phyloP scores from a whole-genome alignment of 2,329 filamentous ascomycete species.

The Diplodia sapinea region DNA sequence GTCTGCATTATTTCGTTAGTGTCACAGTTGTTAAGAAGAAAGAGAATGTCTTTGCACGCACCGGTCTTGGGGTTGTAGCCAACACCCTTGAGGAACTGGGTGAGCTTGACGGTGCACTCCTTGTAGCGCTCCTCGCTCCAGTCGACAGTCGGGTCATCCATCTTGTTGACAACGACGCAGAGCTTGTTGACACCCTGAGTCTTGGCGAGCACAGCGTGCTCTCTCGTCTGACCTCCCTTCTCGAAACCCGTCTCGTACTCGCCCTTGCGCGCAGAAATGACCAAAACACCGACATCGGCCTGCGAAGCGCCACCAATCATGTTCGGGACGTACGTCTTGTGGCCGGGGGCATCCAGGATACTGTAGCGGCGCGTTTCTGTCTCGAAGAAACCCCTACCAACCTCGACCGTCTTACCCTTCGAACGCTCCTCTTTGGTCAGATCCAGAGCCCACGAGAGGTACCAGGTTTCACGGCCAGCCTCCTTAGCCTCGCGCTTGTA shows the following conservation, averaged over 20 bases:
- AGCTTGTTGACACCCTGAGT: conserved; percentile 98
- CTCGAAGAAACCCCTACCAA: conserved; percentile 94
- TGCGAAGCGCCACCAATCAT: conserved; percentile 91
- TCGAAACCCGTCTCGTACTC: conserved; percentile 99
- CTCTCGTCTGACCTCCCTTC: conserved; percentile 92
- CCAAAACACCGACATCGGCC: conserved; percentile 76
- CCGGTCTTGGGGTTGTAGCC: conserved; percentile 88
- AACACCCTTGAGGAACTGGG: conserved; percentile 85
- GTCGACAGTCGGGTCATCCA: conserved; percentile 96
- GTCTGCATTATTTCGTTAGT: conserved; percentile 63
- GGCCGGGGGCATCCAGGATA: conserved; percentile 93
- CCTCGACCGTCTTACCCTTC: conserved; percentile 98
- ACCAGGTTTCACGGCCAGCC: conserved; percentile 96
- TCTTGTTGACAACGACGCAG: conserved; percentile 96
- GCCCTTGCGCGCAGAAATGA: conserved; percentile 95
- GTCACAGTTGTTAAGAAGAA: not conserved
- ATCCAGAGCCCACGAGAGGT: conserved; percentile 97
- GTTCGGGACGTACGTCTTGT: conserved; percentile 97
- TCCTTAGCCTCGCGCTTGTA: conserved; percentile 98
- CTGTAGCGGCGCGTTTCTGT: conserved; percentile 96
- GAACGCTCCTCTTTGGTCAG: conserved; percentile 93
- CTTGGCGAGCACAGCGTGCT: conserved; percentile 97
- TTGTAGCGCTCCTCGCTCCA: conserved; percentile 94
- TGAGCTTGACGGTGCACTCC: conserved; percentile 89
- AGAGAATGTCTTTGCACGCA: not conserved